A percentile compares a stretch with the other conserved stretches of the same genome.
Conservation (phyloP, 2,329 filamentous ascomycete species). For the Drechslerella dactyloides region DNA sequence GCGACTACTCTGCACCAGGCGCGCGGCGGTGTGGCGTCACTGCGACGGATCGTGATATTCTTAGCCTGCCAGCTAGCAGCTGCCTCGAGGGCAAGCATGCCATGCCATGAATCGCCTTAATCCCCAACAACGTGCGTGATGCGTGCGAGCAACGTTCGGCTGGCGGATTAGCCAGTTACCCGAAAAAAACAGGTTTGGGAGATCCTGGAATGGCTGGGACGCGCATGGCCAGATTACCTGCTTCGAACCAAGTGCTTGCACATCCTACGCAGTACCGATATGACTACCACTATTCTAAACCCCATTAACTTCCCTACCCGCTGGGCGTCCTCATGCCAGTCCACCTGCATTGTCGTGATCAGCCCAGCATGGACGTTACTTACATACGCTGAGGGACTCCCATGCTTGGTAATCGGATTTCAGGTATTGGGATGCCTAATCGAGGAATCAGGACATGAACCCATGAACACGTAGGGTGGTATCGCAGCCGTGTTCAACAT, state of each 20-base stretch:
- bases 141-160: background rate
- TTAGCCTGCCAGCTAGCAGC: background rate
- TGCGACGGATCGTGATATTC: constrained; percentile 3
- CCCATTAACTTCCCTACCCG: background rate
- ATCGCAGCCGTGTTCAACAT: too few species aligned
- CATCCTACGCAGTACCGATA: too few species aligned
- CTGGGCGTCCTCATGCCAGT: background rate
- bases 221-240: background rate
- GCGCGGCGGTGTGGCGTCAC: constrained; percentile 8
- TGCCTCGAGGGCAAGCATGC: too few species aligned
- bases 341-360: background rate
- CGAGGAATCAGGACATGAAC: background rate
- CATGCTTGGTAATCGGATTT: background rate
- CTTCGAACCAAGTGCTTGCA: background rate
- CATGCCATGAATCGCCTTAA: too few species aligned
- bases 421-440: background rate
- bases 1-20: background rate
- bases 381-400: too few species aligned
- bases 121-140: too few species aligned
- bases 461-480: too few species aligned
- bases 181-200: background rate
- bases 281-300: too few species aligned
- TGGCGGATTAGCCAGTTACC: background rate
- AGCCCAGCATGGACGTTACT: background rate
- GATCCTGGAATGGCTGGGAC: constrained; percentile 1